Base-by-base conservation (phyloP, 169 alveolate genomes). In the Plasmodium malariae region DNA sequence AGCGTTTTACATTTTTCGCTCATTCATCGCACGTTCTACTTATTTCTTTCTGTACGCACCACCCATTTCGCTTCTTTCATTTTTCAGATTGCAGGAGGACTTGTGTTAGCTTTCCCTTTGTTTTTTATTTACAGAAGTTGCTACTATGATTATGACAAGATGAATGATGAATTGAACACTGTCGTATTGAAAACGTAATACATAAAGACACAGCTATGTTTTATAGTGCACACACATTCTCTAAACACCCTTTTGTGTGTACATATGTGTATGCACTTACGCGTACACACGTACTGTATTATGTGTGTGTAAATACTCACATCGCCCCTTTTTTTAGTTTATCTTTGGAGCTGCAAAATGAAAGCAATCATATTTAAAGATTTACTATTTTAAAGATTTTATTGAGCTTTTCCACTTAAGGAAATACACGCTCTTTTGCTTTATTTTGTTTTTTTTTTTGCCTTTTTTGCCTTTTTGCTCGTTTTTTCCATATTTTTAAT, bases 61-160 rank as follows among this genome's bases (percentile, higher is more conserved):
- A 5, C 9, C n/a, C 5, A 6, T 40, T 40, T 9, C 9, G 5
- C 51, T 40, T 6, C 51, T 40, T n/a, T n/a, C n/a, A 12, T 30
- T 76, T 60, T 43, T 5, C 21, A 76, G 89, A 76, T 76, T 62
- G 89, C 89, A 0, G 89, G 89, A 1, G 89, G 78, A 3, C 1
- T 60, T 3, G 76, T 76, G 14, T 57, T 76, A 24, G 89, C 78
- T 2, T 60, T 68, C 28, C 89, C 89, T 1, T 37, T 76, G 26
- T 76, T 19, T 54, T 28, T 26, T 51, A 43, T 76, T 45, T 76
- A 76, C 21, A 67, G 59, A 48, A 17, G 45, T 12, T 43, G 37
- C 30, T 76, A 76, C 43, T 21, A 21, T 12, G 26, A 76, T 69
- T 76, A 62, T 55, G 73, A 76, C 28, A n/a, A 17, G 37, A 62